A percentile compares a stretch with the other conserved stretches of the same genome.
Evolutionary conservation across 495 filamentous ascomycete species (phyloP).

Genomic region (Bathelium albidoporum): DNA sequence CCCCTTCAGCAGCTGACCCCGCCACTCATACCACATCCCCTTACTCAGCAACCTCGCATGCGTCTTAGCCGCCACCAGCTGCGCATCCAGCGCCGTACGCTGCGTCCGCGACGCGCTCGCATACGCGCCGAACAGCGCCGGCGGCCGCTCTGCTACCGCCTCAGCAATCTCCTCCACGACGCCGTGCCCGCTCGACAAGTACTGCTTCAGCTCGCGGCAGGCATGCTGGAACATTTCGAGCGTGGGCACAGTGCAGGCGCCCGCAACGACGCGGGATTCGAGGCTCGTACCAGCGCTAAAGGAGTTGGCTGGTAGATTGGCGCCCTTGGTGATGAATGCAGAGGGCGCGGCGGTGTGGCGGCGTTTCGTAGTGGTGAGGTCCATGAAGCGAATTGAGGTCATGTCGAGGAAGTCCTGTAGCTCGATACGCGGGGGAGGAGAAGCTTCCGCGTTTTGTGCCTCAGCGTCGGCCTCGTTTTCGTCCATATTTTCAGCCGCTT

Average conservation of each 20-base stretch:
- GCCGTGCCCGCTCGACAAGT: slow-evolving; percentile 80
- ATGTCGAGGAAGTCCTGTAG: slow-evolving; percentile 88
- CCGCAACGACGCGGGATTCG: slow-evolving; percentile 74
- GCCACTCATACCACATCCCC: slow-evolving; percentile 96
- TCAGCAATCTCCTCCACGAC: slow-evolving; percentile 82
- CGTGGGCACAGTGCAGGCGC: slow-evolving; percentile 83
- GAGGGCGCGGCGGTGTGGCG: slow-evolving; percentile 63
- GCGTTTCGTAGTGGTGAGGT: slow-evolving; percentile 82
- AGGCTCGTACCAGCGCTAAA: slow-evolving; percentile 37
- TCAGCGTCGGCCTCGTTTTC: slow-evolving; percentile 5
- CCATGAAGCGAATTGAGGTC: slow-evolving; percentile 96
- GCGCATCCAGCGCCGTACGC: slow-evolving; percentile 79
- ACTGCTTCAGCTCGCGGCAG: slow-evolving; percentile 87
- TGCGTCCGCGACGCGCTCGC: slow-evolving; percentile 76
- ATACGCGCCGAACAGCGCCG: slow-evolving; percentile 84
- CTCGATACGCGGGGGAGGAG: slow-evolving; percentile 54
- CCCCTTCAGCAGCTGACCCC: slow-evolving; percentile 77
- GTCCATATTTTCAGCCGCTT: background rate
- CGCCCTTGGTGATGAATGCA: slow-evolving; percentile 31
- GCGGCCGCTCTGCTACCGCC: slow-evolving; percentile 78
- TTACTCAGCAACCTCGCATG: slow-evolving; percentile 82
- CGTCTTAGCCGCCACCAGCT: slow-evolving; percentile 93
- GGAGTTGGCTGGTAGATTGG: slow-evolving; percentile 36
- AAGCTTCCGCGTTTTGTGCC: background rate
- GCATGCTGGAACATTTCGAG: slow-evolving; percentile 91